Evolutionary conservation across 2,329 filamentous ascomycete species (phyloP), one percentile per base, ranked within the genome.

Genomic region (Fusarium secorum): DNA sequence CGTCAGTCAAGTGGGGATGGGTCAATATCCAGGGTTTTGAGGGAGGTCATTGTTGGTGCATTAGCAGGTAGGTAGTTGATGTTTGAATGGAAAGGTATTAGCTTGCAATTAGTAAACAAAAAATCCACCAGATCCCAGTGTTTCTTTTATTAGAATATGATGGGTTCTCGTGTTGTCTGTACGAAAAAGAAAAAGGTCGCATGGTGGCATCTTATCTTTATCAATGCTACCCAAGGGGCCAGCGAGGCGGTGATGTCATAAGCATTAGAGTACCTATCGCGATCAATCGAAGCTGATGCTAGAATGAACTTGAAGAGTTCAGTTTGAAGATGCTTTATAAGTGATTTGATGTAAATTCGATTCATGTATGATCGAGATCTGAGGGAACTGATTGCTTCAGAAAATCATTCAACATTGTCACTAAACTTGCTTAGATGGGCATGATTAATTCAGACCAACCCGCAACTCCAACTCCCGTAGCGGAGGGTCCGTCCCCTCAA

Each of bases 391-490:
- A 49, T 62, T 41, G 60, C 39, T 39, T 32, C 17, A 33, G 17
- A 22, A 33, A 35, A 30, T 20, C 49, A 49, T 41, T 41, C 11
- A 26, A 28, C 30, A 38, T 44, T 68, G 44, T 53, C 44, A 46
- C 35, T 32, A 49, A 33, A 22, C n/a, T 66, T 66, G 63, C 63
- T 66, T 66, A 66, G 58, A 54, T 48, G 44, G 68, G 51, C 49
- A 71, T 71, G 68, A 71, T 70, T 70, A 71, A 52, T 42, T 56
- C 45, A 60, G 45, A 32, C 48, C 36, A 51, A 36, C 32, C 48
- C 30, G 20, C 36, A 45, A 45, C 13, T 33, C 41, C 59, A 55
- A 46, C 39, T 61, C 35, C 55, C 24, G 30, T 54, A 44, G 36
- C 30, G 38, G 51, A n/a, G 24, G n/a, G 28, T 7, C n/a, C 28